Evolutionary conservation across 2,329 filamentous ascomycete species (phyloP).

Genomic region (Teratosphaeriaceae sp.): DNA sequence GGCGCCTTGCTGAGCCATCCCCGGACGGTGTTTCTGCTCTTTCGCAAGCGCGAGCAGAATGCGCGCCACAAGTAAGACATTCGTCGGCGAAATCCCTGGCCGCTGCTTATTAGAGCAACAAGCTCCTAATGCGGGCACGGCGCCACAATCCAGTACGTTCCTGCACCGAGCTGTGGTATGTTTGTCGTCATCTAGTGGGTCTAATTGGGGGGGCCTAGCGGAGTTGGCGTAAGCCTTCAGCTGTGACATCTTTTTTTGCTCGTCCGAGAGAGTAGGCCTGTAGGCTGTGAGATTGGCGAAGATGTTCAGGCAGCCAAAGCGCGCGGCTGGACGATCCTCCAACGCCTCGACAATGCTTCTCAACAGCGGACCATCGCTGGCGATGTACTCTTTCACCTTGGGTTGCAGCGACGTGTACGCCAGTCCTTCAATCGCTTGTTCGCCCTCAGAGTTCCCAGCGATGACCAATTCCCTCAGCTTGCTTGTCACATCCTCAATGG

Average conservation of each 20-base stretch:
- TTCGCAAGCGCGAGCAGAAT: constrained; percentile 74
- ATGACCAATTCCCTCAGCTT: constrained; percentile 26
- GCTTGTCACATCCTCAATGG: constrained; percentile 20
- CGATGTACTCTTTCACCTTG: constrained; percentile 74
- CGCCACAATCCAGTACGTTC: constrained; percentile 68
- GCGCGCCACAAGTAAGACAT: constrained; percentile 64
- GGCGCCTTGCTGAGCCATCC: constrained; percentile 88
- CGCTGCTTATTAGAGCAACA: constrained; percentile 21
- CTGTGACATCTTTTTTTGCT: constrained; percentile 86
- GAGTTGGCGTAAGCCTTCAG: constrained; percentile 92
- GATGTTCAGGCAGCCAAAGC: constrained; percentile 82
- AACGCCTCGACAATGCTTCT: constrained; percentile 61
- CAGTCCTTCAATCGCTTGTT: constrained; percentile 76
- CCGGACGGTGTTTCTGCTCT: constrained; percentile 65
- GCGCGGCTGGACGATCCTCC: constrained; percentile 38
- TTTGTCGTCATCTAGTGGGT: constrained; percentile 68
- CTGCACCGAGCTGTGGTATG: constrained; percentile 71
- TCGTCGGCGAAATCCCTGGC: constrained; percentile 49
- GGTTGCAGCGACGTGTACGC: constrained; percentile 87
- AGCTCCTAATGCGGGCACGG: constrained; percentile 70
- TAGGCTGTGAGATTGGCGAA: constrained; percentile 81
- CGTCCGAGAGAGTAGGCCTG: constrained; percentile 69
- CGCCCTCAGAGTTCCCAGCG: constrained; percentile 34
- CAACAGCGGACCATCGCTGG: constrained; percentile 61
- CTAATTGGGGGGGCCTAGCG: constrained; percentile 54